phyloP scores from a whole-genome alignment of 2,329 filamentous ascomycete genomes.

The Fusarium concolor region DNA sequence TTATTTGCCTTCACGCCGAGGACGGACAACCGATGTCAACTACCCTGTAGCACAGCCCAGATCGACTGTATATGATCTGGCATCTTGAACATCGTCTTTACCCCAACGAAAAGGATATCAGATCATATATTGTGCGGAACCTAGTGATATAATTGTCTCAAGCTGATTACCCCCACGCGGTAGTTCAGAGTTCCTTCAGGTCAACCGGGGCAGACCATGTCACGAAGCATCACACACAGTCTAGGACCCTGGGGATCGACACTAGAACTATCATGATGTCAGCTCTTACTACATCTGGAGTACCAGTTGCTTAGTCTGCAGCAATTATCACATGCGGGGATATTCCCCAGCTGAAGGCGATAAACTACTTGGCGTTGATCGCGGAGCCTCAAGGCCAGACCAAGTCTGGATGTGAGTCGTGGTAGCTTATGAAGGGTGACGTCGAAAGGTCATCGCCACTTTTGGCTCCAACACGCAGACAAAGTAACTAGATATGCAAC shows the following conservation, averaged over 20 bases:
- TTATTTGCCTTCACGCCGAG: neutral
- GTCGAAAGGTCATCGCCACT: neutral
- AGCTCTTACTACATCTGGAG: constrained; percentile 36
- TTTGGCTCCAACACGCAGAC: neutral
- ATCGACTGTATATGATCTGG: neutral
- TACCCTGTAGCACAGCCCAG: constrained; percentile 9
- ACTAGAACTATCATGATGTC: constrained; percentile 31
- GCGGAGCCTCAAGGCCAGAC: constrained; percentile 23
- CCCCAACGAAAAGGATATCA: neutral
- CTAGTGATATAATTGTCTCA: neutral
- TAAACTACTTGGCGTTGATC: constrained; percentile 22
- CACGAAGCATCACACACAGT: neutral
- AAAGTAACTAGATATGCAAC: neutral
- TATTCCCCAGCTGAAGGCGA: constrained; percentile 13
- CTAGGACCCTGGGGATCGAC: constrained; percentile 29
- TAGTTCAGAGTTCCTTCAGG: neutral
- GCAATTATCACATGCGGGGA: constrained; percentile 28
- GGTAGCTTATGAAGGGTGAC: neutral
- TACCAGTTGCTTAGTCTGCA: constrained; percentile 17
- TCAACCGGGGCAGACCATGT: neutral
- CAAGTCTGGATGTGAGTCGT: neutral
- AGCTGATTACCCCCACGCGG: neutral
- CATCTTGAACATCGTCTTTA: neutral
- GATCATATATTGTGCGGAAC: neutral
- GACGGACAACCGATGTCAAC: no score